phyloP scores from a whole-genome alignment of 352 stramenopile species.

The Globisporangium barbulae region DNA sequence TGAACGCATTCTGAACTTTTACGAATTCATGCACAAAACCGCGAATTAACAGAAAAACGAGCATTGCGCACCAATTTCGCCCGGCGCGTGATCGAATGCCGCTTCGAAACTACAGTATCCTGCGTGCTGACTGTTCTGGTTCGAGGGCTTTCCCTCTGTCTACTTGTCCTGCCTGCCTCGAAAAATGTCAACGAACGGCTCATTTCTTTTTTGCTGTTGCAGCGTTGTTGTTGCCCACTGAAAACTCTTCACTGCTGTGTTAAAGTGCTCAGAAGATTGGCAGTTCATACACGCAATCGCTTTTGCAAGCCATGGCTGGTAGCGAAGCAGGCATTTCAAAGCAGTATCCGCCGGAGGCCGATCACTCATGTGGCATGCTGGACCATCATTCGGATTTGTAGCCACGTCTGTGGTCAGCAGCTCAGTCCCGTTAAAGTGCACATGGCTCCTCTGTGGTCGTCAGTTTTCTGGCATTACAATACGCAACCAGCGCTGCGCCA shows the following conservation, averaged over 20 bases:
- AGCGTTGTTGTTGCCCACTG: background rate
- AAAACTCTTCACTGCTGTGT: background rate
- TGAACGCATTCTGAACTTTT: background rate
- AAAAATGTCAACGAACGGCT: background rate
- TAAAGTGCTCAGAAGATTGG: too few relatives aligned
- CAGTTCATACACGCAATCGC: background rate
- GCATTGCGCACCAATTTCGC: too few relatives aligned
- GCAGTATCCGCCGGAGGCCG: too few relatives aligned
- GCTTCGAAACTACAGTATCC: too few relatives aligned
- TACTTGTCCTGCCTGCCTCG: too few relatives aligned
- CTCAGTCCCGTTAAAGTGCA: background rate
- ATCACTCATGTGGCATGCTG: background rate
- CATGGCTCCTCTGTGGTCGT: background rate
- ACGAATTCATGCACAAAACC: background rate
- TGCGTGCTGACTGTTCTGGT: too few relatives aligned
- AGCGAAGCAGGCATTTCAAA: too few relatives aligned
- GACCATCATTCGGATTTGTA: slow-evolving; percentile 4
- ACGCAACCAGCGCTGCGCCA: background rate
- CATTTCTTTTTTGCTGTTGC: background rate
- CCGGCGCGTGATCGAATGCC: too few relatives aligned
- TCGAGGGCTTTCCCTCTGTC: too few relatives aligned
- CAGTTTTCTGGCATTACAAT: background rate
- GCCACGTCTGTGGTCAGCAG: background rate
- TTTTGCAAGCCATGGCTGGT: background rate
- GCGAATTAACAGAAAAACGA: too few relatives aligned